Base-by-base conservation (phyloP, 2,329 filamentous ascomycete species). In the Phialemonium atrogriseum region DNA sequence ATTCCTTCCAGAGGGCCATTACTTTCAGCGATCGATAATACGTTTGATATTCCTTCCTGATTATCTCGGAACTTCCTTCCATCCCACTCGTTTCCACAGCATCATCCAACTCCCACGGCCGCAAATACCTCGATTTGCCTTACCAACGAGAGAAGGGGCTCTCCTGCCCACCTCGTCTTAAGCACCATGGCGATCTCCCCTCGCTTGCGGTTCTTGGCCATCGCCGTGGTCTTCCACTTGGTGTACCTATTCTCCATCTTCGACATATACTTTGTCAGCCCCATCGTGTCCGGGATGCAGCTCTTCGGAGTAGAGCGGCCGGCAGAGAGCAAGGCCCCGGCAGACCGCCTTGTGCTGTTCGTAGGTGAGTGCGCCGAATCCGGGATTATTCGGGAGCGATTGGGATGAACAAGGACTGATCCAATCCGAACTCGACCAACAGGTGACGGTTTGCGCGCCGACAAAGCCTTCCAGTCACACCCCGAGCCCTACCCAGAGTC, bases 251-350 rank as follows among this genome's bases (percentile, higher is more conserved):
- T 81, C 54, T 94, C 87, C 38, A 96, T 96, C 50, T 98, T 98
- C 62, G 88, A 95, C 58, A 91, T 96, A 42, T 96, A 98, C 62
- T 98, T 98, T 54, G 87, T 95, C 52, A 95, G 87, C 55, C 91
- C 91, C 14, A 91, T 98, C 46, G 91, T 96, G 33, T 84, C 81
- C 64, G 91, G 91, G 52, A 98, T 98, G 91, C 77, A 73, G 50
- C 73, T 87, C 38, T 88, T 86, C 58, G 62, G 67, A 27, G 68
- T 93, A 22, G 74, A 87, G 37, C 69, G 79, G 34, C 62, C 72
- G 23, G 46, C 59, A 24, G 60, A 62, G 31, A 56, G 58, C 30
- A 77, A 80, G 55, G 74, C 88, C 14, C 91, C 91, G 2, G 89
- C 93, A 5, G 85, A 91, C 57, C 77, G 91, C 41, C 70, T 98